phyloP scores from a whole-genome alignment of 108 stramenopile genomes.

The Craspedostauros australis region DNA sequence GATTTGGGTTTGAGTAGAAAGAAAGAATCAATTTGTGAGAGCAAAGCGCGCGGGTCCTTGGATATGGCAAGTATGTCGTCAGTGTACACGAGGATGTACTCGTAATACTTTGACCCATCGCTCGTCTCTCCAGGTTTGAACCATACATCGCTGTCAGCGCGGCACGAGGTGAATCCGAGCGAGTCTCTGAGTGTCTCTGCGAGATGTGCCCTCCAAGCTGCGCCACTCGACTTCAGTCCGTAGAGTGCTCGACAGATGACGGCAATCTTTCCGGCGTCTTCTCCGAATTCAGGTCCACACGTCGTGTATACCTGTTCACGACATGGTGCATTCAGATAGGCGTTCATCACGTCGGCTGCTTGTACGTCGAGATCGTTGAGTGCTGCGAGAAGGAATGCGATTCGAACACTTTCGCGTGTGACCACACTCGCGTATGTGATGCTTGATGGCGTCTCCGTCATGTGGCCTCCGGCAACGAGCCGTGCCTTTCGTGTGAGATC shows the following conservation, averaged over 20 bases:
- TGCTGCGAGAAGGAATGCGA: conserved; percentile 16
- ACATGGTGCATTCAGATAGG: conserved; percentile 35
- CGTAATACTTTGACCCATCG: conserved; percentile 14
- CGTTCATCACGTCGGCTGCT: conserved; percentile 26
- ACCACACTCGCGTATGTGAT: conserved; percentile 35
- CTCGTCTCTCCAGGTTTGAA: neutral
- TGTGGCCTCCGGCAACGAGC: conserved; percentile 22
- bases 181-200: too few species aligned
- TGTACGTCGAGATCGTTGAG: conserved; percentile 24
- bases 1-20: too few species aligned
- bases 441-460: conserved; percentile 7
- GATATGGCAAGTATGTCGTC: conserved; percentile 23
- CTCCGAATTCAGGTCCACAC: conserved; percentile 22
- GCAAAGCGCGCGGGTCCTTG: too few species aligned
- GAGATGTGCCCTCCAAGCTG: conserved; percentile 12
- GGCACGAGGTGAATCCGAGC: conserved; percentile 5
- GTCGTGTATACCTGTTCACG: conserved; percentile 19
- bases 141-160: conserved; percentile 14
- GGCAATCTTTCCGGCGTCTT: neutral
- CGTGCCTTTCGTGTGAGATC: conserved; percentile 31
- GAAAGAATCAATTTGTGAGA: too few species aligned
- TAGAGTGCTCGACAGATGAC: conserved; percentile 22
- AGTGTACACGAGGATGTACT: conserved; percentile 10
- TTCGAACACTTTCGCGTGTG: conserved; percentile 18
- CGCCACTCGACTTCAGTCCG: conserved; percentile 31